Base-by-base conservation (phyloP, 1,284 basidiomycete genomes). In the Tilletia walkeri region DNA sequence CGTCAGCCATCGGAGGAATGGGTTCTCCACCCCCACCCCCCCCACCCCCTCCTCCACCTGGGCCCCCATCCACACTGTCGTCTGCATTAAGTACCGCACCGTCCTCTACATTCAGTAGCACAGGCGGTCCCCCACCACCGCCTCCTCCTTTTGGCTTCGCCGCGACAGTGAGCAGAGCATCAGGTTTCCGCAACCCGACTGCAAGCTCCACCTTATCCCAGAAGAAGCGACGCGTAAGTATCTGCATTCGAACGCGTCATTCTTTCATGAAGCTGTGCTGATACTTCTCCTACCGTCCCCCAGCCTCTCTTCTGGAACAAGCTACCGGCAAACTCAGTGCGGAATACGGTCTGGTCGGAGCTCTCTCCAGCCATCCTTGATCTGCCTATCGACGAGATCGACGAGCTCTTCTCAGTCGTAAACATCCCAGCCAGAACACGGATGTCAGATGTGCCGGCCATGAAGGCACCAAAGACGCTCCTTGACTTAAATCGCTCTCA, bases 301-400 rank as follows among this genome's bases (percentile, higher is more conserved):
- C 69, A 91, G 83, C 91, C 93, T 0, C 92, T 95, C 84, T 94
- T 94, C 83, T 95, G 94, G 93, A 91, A 89, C 75, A 95, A 95
- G 79, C 74, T 94, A 7, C 85, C 87, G 6, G 83, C 83, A 5
- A 80, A 86, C 20, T 80, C 83, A 9, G 80, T 87, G 3, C 76
- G 80, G 18, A 83, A 87, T 2, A 92, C 91, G 0, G 87, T 95
- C 4, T 95, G 93, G 93, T 87, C 86, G 70, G 89, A 92, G 41
- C 76, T 89, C 3, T 81, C 79, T 14, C 59, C 84, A 0, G 53
- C 82, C 0, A 84, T 83, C 12, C 39, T 63, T 65, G 87, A 89
- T 68, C 82, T 94, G 75, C 86, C 87, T 2, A 68, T 80, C 38
- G 77, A 80, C 20, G 93, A 94, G 77, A 84, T 95, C 18, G 90